Percentiles rank a stretch among this genome's conserved stretches.
These are phyloP conservation scores for Cochlearia excelsa DNA, from an alignment of 345 rosid genomes.

Conservation along the genomic window DNA sequence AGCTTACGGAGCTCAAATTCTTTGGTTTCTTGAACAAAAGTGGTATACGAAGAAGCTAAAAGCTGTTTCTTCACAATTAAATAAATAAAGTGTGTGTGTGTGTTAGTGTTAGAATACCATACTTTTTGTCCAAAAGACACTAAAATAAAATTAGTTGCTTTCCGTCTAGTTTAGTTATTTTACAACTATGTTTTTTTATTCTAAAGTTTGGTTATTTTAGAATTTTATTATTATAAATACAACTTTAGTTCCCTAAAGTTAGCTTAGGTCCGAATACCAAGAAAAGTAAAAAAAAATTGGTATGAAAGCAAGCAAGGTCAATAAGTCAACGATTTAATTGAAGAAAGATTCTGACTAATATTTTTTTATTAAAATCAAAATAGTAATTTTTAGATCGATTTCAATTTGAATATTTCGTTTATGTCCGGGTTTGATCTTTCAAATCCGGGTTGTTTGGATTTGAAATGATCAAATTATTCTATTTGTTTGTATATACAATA, in stretches of 20 bases:
- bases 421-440: too few species aligned
- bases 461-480: too few species aligned
- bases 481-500: too few species aligned
- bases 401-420: too few species aligned
- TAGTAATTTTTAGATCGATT: too few species aligned
- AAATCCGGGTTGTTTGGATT: too few species aligned
- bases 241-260: conserved; percentile 28
- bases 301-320: conserved; percentile 14
- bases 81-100: conserved; percentile 1
- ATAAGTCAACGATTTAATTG: conserved; percentile 11
- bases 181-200: neutral
- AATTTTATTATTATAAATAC: neutral
- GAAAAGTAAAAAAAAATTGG: neutral
- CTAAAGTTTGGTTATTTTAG: too few species aligned
- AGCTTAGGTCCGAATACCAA: conserved; percentile 2
- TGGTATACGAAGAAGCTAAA: neutral
- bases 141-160: neutral
- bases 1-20: conserved; percentile 34
- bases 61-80: conserved; percentile 6
- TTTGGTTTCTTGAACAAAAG: conserved; percentile 28
- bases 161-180: conserved; percentile 12
- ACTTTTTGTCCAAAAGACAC: neutral
- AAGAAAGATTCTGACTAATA: neutral
- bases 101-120: conserved; percentile 15
- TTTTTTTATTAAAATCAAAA: too few species aligned